Conservation (phyloP, 805 yeast genomes). For the Candida tallmaniae region DNA sequence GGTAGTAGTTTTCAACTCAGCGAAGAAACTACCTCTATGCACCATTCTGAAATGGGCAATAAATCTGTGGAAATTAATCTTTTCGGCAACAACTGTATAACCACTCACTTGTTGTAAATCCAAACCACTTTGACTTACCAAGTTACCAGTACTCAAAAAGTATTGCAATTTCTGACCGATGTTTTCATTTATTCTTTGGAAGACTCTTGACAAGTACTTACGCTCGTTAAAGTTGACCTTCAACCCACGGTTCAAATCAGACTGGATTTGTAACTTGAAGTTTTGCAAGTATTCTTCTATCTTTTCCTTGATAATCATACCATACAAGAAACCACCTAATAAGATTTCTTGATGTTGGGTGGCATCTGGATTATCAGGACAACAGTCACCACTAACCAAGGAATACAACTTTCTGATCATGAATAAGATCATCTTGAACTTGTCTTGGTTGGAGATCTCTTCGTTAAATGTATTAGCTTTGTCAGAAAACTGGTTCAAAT, state of each 20-base stretch:
- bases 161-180: conserved; percentile 93
- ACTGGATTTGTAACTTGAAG: conserved; percentile 67
- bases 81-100: conserved; percentile 97
- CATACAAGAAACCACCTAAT: conserved; percentile 92
- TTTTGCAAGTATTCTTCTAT: conserved; percentile 85
- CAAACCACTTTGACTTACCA: conserved; percentile 94
- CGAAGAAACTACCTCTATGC: conserved; percentile 98
- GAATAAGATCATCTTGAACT: conserved; percentile 81
- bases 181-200: conserved; percentile 79
- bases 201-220: conserved; percentile 76
- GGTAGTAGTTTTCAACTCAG: conserved; percentile 94
- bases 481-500: conserved; percentile 40
- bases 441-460: conserved; percentile 57
- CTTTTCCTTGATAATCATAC: conserved; percentile 95
- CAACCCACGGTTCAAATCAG: conserved; percentile 74
- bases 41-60: conserved; percentile 99
- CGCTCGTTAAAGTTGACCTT: conserved; percentile 81
- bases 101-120: conserved; percentile 98
- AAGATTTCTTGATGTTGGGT: conserved; percentile 97
- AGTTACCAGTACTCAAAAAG: conserved; percentile 93
- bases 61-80: conserved; percentile 94
- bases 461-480: not conserved
- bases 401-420: conserved; percentile 95
- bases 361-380: conserved; percentile 98
- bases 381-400: conserved; percentile 93